These are phyloP conservation scores for Metarhizium anisopliae DNA, from an alignment of 2,329 filamentous ascomycete species.

Conservation along the genomic window DNA sequence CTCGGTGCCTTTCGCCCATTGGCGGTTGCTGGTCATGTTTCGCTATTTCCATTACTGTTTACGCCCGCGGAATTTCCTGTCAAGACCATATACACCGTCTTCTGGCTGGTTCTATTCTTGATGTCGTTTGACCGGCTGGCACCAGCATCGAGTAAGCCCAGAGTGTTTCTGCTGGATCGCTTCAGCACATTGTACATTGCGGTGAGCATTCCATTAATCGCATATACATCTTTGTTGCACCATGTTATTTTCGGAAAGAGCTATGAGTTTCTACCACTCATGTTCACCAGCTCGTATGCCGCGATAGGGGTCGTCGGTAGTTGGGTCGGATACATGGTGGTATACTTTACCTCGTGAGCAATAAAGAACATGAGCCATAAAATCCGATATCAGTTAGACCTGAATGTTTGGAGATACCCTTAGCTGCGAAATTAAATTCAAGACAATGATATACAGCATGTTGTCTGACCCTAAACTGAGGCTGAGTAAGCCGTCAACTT, in stretches of 20 bases:
- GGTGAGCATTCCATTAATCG: conserved; percentile 77
- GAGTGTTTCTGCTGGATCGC: conserved; percentile 84
- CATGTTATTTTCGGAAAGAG: conserved; percentile 70
- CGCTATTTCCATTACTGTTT: conserved; percentile 87
- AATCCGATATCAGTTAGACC: too few species aligned
- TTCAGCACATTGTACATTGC: conserved; percentile 86
- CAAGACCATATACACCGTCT: conserved; percentile 85
- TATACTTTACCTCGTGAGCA: conserved; percentile 61
- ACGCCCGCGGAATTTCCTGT: conserved; percentile 87
- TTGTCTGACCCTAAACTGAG: neutral
- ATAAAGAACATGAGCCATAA: neutral
- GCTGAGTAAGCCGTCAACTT: neutral
- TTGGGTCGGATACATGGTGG: conserved; percentile 89
- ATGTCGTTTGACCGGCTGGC: conserved; percentile 80
- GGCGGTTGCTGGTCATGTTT: conserved; percentile 89
- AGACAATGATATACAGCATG: too few species aligned
- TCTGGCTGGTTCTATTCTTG: conserved; percentile 84
- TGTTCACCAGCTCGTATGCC: conserved; percentile 94
- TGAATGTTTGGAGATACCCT: too few species aligned
- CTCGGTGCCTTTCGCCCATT: conserved; percentile 86
- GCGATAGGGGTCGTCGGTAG: conserved; percentile 92
- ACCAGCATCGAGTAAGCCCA: conserved; percentile 67
- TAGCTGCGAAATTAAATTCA: too few species aligned
- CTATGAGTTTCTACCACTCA: conserved; percentile 86
- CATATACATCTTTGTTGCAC: conserved; percentile 82